Conservation (phyloP, 768 basidiomycete genomes). For the Zangia roseola region DNA sequence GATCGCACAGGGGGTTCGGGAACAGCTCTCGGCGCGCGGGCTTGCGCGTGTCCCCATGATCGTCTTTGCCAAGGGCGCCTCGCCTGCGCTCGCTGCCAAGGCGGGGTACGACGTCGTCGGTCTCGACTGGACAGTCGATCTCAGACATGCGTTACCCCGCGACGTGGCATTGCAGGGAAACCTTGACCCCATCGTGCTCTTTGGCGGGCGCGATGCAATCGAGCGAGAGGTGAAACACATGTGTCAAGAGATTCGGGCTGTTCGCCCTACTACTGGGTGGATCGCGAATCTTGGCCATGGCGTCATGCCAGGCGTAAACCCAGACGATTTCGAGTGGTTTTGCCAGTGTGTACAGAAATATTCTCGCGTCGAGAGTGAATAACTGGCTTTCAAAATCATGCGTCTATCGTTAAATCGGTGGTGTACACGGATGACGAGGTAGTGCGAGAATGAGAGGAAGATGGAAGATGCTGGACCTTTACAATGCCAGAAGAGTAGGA, state of each 20-base stretch:
- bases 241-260: constrained; percentile 66
- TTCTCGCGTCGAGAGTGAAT: constrained; percentile 37
- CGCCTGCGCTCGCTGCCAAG: constrained; percentile 64
- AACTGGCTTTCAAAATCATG: neutral
- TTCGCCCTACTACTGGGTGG: constrained; percentile 67
- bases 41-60: constrained; percentile 75
- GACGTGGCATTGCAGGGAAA: constrained; percentile 86
- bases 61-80: constrained; percentile 94
- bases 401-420: constrained; percentile 10
- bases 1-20: constrained; percentile 70
- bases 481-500: constrained; percentile 25
- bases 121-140: constrained; percentile 89
- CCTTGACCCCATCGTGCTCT: constrained; percentile 84
- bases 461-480: constrained; percentile 27
- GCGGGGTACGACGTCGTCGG: constrained; percentile 87
- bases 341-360: constrained; percentile 87
- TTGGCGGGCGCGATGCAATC: constrained; percentile 84
- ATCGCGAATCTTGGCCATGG: constrained; percentile 98
- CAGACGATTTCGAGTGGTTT: constrained; percentile 90
- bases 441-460: constrained; percentile 12
- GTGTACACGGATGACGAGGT: constrained; percentile 21
- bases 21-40: constrained; percentile 49
- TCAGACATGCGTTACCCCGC: constrained; percentile 60
- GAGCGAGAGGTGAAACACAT: constrained; percentile 82
- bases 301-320: constrained; percentile 93